Evolutionary conservation across 257 asterid genomes (phyloP), one percentile per base, ranked within the genome.

Genomic region (Solanum clarkiae): DNA sequence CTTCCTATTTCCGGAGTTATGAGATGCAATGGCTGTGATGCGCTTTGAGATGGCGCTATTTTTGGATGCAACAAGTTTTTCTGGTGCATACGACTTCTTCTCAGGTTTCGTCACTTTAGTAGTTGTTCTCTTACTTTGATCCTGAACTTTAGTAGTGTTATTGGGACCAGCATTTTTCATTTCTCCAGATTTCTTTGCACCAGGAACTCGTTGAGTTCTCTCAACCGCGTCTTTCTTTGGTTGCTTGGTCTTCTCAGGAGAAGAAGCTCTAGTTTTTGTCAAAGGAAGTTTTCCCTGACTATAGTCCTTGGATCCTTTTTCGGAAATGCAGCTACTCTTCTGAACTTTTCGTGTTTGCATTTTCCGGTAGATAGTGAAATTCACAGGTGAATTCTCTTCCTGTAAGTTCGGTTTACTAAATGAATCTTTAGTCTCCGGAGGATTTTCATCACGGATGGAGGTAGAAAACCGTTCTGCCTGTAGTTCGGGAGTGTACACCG

Each of bases 1-100:
- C 62, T 90, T 92, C 86, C 89, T 90, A 55, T 85, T 88, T 88
- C 81, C 69, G 84, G 79, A 85, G 77, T 66, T 83, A 18, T 49
- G 53, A 26, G 66, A 26, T 49, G 66, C 59, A 45, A 68, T 8
- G 11, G 82, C 17, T 53, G 45, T 16, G 82, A 51, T 26, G 62
- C 40, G 32, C 66, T 83, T 83, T 83, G 85, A 66, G 20, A 26
- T 13, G n/a, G 55, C 45, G 24, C 55, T 69, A 32, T 69, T 56
- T 69, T 42, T 22, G 24, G 32, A 17, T 29, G 68, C 63, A 83
- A 17, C n/a, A 8, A 47, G 56, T 84, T 79, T 79, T 53, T 53
- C 83, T 79, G 83, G 83, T 16, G 65, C 92, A 85, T 90, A 91
- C 63, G 45, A 59, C 24, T n/a, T 74, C 18, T 22, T 54, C 62